These are phyloP conservation scores for Chrysosporium queenslandicum DNA, from an alignment of 2,329 filamentous ascomycete genomes.

Conservation along the genomic window DNA sequence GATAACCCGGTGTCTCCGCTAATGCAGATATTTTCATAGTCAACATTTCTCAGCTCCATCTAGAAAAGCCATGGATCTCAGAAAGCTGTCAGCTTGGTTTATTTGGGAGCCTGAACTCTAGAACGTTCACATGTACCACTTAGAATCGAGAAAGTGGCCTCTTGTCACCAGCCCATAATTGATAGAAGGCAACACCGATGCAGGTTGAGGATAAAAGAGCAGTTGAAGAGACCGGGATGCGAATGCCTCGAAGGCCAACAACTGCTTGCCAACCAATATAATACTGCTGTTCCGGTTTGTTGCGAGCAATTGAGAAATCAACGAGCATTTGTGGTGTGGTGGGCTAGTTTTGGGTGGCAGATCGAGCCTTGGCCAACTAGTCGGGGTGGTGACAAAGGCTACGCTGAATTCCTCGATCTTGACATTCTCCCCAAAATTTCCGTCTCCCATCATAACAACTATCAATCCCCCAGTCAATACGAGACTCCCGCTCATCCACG, in stretches of 20 bases:
- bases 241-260: neutral
- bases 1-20: too few species aligned
- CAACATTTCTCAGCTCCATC: neutral
- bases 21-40: too few species aligned
- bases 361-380: neutral
- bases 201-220: neutral
- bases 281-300: neutral
- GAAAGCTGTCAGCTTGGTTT: neutral
- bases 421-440: constrained; percentile 29
- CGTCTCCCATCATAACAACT: constrained; percentile 17
- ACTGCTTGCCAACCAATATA: neutral
- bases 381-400: constrained; percentile 28
- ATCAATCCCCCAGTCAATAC: constrained; percentile 16
- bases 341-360: constrained; percentile 6
- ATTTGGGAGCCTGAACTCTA: constrained; percentile 9
- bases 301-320: neutral
- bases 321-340: constrained; percentile 2
- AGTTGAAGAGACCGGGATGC: neutral
- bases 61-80: too few species aligned
- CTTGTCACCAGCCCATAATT: neutral
- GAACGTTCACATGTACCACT: constrained; percentile 8
- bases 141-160: constrained; percentile 6
- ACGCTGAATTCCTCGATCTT: constrained; percentile 31
- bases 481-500: constrained; percentile 10
- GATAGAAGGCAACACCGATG: constrained; percentile 1